Conservation (phyloP, 768 basidiomycete genomes). For the Paxillus rubicundulus region DNA sequence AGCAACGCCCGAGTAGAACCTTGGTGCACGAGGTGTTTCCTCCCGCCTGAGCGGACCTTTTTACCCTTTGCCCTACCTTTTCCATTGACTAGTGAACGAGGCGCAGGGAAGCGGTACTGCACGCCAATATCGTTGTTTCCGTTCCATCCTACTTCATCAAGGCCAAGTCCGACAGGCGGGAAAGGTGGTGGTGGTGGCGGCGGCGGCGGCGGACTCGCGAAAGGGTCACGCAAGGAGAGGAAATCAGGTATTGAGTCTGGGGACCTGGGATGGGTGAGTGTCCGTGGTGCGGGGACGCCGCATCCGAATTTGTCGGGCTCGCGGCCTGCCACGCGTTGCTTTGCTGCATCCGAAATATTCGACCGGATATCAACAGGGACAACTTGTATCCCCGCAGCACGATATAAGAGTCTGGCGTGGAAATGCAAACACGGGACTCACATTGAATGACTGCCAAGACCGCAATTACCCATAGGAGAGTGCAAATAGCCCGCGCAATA, state of each 20-base stretch:
- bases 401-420: conserved; percentile 2
- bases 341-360: conserved; percentile 7
- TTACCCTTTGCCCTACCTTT: conserved; percentile 20
- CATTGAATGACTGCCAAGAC: conserved; percentile 20
- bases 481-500: conserved; percentile 20
- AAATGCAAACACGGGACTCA: conserved; percentile 10
- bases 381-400: conserved; percentile 13
- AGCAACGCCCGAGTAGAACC: conserved; percentile 26
- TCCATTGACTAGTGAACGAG: conserved; percentile 27
- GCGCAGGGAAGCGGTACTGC: conserved; percentile 34
- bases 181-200: conserved; percentile 32
- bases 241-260: conserved; percentile 30
- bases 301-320: neutral
- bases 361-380: conserved; percentile 12
- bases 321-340: neutral
- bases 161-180: conserved; percentile 25
- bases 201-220: conserved; percentile 33
- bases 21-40: conserved; percentile 24
- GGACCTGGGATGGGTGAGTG: conserved; percentile 17
- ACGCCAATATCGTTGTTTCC: conserved; percentile 22
- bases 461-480: conserved; percentile 23
- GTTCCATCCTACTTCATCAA: conserved; percentile 28
- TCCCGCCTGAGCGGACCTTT: conserved; percentile 14
- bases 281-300: conserved; percentile 4
- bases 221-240: conserved; percentile 34